Evolutionary conservation across 371 early-diverging fungal species (phyloP).

Genomic region (Encephalitozoon cuniculi): DNA sequence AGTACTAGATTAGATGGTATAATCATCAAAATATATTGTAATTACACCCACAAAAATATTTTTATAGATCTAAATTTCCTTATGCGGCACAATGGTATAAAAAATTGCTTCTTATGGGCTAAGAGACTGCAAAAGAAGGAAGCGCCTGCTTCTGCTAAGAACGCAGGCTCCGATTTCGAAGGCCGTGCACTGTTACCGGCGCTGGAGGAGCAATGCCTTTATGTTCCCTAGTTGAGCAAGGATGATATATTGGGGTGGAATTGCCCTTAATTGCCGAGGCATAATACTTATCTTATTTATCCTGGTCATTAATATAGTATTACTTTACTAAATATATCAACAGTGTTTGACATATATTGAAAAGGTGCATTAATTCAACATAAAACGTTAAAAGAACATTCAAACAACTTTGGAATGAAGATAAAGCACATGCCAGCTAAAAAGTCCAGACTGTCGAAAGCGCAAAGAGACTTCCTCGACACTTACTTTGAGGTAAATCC

Average conservation of each 20-base stretch:
- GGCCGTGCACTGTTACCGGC: no score
- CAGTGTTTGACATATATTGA: background rate
- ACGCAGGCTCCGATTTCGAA: no score
- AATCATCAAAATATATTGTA: background rate
- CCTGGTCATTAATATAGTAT: background rate
- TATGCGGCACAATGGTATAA: background rate
- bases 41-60: background rate
- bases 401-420: background rate
- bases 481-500: constrained; percentile 44
- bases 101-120: background rate
- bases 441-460: constrained; percentile 34
- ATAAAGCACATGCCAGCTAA: background rate
- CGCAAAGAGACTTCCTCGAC: constrained; percentile 41
- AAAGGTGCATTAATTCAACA: background rate
- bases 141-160: no score
- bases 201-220: no score
- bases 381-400: background rate
- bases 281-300: constrained; percentile 12
- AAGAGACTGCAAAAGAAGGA: background rate
- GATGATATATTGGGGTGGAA: background rate
- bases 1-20: background rate
- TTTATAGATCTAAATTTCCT: background rate
- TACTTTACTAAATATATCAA: background rate
- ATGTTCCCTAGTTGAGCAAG: background rate
- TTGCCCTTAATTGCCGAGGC: background rate